Evolutionary conservation across 371 early-diverging fungal genomes (phyloP), one percentile per base, ranked within the genome.

Genomic region (Syncephalastrum monosporum): DNA sequence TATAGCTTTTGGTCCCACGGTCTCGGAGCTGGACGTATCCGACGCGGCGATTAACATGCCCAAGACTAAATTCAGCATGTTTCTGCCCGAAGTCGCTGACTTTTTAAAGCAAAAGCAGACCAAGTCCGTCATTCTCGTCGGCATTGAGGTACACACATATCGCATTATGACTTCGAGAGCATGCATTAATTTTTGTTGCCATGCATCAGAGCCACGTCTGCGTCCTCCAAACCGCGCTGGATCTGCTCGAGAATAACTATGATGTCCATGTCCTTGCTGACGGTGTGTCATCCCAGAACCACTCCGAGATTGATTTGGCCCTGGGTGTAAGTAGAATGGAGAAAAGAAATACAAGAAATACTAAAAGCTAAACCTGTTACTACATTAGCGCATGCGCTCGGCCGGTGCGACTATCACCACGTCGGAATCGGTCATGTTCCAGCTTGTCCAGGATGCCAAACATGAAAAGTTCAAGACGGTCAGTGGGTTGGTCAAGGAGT

Each of bases 41-140:
- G 64, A 72, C 43, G 88, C 91, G 53, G 69, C 62, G 47, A 17
- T 86, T 19, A 67, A 72, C 49, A 14, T 75, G 14, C 74, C 77
- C 43, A 97, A 96, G 77, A 88, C 91, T 45, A 89, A 89, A 72
- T 97, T 97, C 74, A 95, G 95, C 42, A 97, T 97, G 98, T 70
- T 73, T 53, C 69, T 87, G 0, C 86, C 88, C 8, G 83, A 86
- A 48, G 88, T 95, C 2, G 59, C 77, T 48, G 65, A 74, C 3
- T 61, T 80, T n/a, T 68, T 93, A 13, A 63, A 81, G 57, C 73
- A 82, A 24, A 66, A 79, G 44, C 67, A 82, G 24, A 79, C 75
- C 7, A 74, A 85, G 44, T 88, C 90, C 3, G 87, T 92, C 6
- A 83, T 97, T n/a, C 71, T 97, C 17, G 88, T 92, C 65, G 98